Evolutionary conservation across 345 rosid species (phyloP), one percentile per base, ranked within the genome.

Genomic region (Mercurialis annua): DNA sequence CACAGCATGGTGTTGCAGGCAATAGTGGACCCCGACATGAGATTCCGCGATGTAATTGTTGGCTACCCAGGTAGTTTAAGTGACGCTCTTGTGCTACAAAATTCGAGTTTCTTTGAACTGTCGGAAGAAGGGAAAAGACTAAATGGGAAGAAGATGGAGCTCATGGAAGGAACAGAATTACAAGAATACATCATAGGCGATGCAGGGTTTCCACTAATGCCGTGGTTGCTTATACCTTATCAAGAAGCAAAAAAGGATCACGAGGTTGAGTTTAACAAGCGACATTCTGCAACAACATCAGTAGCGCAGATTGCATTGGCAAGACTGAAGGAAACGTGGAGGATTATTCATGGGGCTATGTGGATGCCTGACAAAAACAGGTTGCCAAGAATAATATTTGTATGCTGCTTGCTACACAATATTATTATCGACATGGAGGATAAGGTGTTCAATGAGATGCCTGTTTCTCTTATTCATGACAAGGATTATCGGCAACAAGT

Each of bases 241-340:
- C 85, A 83, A 52, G 79, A 84, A 16, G 77, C 85, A 69, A 59
- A 73, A 70, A 68, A 81, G 5, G 77, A 66, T 63, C 60, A 77
- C 67, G 80, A 84, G 76, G 68, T 62, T 0, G 84, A 80, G 70
- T 88, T 84, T 68, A 88, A 88, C 44, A 84, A 80, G 67, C 79
- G 85, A 17, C 89, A 81, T 48, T 77, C 85, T 4, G 84, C 85
- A 49, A 73, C 90, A 10, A 78, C 71, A 64, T 73, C 65, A 62
- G 78, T 76, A 1, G 85, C 87, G 20, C 77, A 82, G 70, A 80
- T 75, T 77, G 90, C 90, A 60, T 67, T 88, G 71, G 73, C 83
- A 10, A 80, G 80, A 73, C 85, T 88, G 73, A 88, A 88, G 79
- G 94, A 88, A n/a, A 82, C 78, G 74, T 88, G 94, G 94, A 84